Base-by-base conservation (phyloP, 78 protist genomes). In the Dictyostelium firmibasis region DNA sequence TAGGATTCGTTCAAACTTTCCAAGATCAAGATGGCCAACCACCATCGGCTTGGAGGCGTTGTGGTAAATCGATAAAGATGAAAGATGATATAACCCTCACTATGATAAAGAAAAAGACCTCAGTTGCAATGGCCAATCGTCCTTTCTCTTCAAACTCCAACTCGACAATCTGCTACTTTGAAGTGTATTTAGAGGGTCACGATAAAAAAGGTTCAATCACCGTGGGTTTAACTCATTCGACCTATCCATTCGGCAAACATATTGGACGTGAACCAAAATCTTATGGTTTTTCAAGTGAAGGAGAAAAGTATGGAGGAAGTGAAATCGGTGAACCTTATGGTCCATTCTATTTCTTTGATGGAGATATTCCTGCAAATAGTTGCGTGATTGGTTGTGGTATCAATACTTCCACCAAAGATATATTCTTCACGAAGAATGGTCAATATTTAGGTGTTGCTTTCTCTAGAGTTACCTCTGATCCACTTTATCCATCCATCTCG, bases 371-470 rank as follows among this genome's bases (percentile, higher is more conserved):
- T 1, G 67, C 67, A 57, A 20, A 27, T 20, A 57, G 67, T 20
- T 77, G 85, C 27, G 93, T 88, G 6, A 88, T 88, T 79, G 93
- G 93, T 44, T 88, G 93, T 35, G 93, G 93, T 79, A 41, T 78
- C 4, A 88, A 88, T 38, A 88, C 64, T 47, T 62, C 69, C 20
- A 88, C 93, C 29, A 76, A 27, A 43, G 93, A 88, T 31, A 88
- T 88, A 27, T 88, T 88, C 67, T 88, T 88, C 25, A 88, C 93
- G 27, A 53, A 76, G 33, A 79, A 88, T 76, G 93, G 93, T 78
- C 67, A 14, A 14, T 88, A 88, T 67, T 44, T 88, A 18, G 93
- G 93, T 79, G 93, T 88, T 25, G 93, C 93, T 13, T 88, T 88
- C 50, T 88, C 69, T 4, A 70, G 74, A 25, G 93, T 88, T 1